These are phyloP conservation scores for Tolypocladium cylindrosporum DNA, from an alignment of 2,329 filamentous ascomycete species.

Conservation along the genomic window DNA sequence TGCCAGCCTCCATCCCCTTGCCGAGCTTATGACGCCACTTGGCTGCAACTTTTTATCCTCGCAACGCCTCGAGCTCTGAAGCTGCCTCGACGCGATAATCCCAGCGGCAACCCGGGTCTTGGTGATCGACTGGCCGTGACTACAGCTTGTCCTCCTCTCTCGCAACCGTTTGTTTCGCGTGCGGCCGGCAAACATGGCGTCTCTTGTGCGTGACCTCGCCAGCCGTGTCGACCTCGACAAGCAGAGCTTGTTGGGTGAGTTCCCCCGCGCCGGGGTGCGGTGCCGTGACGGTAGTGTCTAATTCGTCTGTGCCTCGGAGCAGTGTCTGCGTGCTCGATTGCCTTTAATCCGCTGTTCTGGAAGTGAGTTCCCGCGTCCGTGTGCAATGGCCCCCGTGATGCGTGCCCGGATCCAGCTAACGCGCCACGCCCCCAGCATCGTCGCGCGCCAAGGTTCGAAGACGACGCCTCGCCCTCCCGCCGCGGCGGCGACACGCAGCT, in stretches of 20 bases:
- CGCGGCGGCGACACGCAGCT: slow-evolving; percentile 9
- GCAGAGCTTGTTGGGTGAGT: slow-evolving; percentile 55
- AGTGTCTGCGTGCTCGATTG: slow-evolving; percentile 76
- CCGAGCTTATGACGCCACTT: background rate
- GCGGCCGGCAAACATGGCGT: slow-evolving; percentile 25
- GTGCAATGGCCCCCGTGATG: background rate
- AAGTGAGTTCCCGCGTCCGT: slow-evolving; percentile 56
- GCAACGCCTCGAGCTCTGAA: background rate
- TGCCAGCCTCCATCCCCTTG: background rate
- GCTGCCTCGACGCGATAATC: background rate
- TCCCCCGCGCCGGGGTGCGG: background rate
- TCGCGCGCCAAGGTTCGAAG: slow-evolving; percentile 64
- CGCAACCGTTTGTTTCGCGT: background rate
- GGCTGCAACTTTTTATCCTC: background rate
- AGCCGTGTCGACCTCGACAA: slow-evolving; percentile 61
- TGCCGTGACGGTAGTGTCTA: background rate
- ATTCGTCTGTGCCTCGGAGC: slow-evolving; percentile 2
- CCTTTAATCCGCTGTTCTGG: slow-evolving; percentile 99
- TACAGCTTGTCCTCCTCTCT: background rate
- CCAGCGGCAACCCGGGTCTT: background rate
- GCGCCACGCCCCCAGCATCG: slow-evolving; percentile 46
- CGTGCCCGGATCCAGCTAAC: background rate
- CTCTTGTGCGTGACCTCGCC: slow-evolving; percentile 33
- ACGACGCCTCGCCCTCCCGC: slow-evolving; percentile 7
- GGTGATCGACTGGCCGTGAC: background rate